Evolutionary conservation across 257 asterid species (phyloP).

Genomic region (Nicotiana undulata): DNA sequence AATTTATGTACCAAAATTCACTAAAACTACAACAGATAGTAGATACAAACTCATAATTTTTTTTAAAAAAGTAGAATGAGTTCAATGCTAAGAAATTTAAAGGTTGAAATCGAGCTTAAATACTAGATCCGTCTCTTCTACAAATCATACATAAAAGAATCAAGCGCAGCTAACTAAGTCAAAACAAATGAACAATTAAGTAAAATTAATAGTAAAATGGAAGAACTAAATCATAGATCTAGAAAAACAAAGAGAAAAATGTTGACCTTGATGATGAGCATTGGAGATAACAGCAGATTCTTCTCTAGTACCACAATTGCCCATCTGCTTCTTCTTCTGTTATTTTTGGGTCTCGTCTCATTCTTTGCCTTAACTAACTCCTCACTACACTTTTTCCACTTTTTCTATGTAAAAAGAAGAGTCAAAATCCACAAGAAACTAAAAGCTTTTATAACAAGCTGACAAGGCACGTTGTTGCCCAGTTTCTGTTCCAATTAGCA

Average conservation of each 20-base stretch:
- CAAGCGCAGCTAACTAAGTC: no score
- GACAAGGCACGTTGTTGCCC: not conserved
- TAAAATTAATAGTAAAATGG: not conserved
- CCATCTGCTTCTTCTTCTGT: conserved; percentile 40
- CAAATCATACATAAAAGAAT: no score
- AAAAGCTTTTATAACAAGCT: not conserved
- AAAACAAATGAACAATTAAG: no score
- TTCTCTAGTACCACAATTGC: conserved; percentile 98
- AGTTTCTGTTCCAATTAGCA: not conserved
- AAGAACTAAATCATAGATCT: not conserved
- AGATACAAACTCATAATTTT: no score
- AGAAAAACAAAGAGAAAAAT: not conserved
- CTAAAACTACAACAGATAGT: no score
- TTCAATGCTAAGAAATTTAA: no score
- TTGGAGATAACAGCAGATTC: conserved; percentile 88
- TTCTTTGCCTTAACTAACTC: conserved; percentile 17
- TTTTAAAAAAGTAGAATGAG: no score
- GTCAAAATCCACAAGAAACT: not conserved
- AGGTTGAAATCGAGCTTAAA: no score
- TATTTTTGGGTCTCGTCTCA: conserved; percentile 30
- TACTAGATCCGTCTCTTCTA: no score
- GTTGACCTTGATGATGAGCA: conserved; percentile 78
- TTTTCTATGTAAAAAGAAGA: not conserved
- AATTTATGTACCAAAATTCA: no score
- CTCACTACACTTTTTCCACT: conserved; percentile 1